Percentiles rank a stretch among this genome's conserved stretches.
phyloP scores from a whole-genome alignment of 495 filamentous ascomycete species.

The Penicillium ucsense region DNA sequence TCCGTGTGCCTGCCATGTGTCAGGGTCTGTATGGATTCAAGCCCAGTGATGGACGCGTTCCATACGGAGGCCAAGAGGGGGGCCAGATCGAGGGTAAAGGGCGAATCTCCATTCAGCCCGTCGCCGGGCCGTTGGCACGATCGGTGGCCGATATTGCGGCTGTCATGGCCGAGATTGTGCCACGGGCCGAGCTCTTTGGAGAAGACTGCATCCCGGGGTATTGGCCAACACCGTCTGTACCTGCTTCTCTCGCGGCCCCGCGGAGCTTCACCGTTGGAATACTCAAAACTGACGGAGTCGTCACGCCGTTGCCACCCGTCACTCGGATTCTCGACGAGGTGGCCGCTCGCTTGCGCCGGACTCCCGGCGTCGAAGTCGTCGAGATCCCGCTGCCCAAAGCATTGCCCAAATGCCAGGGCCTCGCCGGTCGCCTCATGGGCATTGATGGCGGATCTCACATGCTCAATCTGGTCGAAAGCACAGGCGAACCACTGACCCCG shows the following conservation, averaged over 20 bases:
- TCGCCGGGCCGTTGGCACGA: constrained; percentile 42
- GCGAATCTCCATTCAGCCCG: constrained; percentile 32
- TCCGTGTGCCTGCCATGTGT: constrained; percentile 51
- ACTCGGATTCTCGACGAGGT: constrained; percentile 44
- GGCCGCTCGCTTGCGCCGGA: constrained; percentile 26
- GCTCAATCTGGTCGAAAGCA: constrained; percentile 44
- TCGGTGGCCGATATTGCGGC: constrained; percentile 36
- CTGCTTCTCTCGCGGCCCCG: constrained; percentile 1
- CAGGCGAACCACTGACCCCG: constrained; percentile 46
- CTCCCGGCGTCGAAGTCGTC: constrained; percentile 41
- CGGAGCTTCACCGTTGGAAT: constrained; percentile 44
- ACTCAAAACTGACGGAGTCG: constrained; percentile 45
- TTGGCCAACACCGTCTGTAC: constrained; percentile 30
- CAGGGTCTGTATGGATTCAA: constrained; percentile 51
- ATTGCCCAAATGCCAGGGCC: constrained; percentile 41
- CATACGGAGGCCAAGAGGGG: constrained; percentile 38
- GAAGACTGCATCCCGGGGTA: constrained; percentile 40
- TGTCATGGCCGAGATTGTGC: constrained; percentile 42
- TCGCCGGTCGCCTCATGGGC: constrained; percentile 48
- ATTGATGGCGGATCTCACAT: constrained; percentile 44
- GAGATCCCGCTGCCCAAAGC: constrained; percentile 40
- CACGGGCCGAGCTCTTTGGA: constrained; percentile 35
- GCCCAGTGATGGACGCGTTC: constrained; percentile 47
- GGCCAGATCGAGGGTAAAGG: constrained; percentile 30
- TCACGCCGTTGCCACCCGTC: constrained; percentile 51